Evolutionary conservation across 345 rosid species (phyloP).

Genomic region (Theobroma cacao): DNA sequence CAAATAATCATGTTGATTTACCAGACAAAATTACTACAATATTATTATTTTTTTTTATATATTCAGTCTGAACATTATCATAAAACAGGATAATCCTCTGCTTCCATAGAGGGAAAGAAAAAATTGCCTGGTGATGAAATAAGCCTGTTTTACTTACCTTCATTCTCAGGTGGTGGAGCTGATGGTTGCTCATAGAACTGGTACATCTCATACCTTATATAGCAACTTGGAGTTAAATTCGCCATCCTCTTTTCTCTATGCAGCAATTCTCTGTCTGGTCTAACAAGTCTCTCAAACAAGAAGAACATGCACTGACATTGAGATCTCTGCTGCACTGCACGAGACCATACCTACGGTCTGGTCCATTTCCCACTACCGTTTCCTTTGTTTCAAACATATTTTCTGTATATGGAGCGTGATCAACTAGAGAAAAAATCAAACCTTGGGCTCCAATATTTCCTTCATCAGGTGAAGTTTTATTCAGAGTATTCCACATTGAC

Average conservation of each 20-base stretch:
- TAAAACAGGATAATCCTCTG: background rate
- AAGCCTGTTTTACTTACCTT: slow-evolving; percentile 20
- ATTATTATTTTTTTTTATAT: background rate
- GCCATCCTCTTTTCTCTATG: slow-evolving; percentile 29
- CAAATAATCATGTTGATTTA: background rate
- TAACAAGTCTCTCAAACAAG: slow-evolving; percentile 15
- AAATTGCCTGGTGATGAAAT: background rate
- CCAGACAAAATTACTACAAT: no score
- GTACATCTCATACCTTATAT: slow-evolving; percentile 26
- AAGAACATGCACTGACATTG: background rate
- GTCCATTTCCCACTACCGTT: background rate
- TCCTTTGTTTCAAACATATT: slow-evolving; percentile 12
- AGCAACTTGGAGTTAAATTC: slow-evolving; percentile 34
- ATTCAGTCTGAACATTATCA: background rate
- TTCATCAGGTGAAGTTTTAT: slow-evolving; percentile 7
- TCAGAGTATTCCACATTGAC: background rate
- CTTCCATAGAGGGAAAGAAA: background rate
- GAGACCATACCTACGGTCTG: slow-evolving; percentile 24
- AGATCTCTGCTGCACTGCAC: slow-evolving; percentile 40
- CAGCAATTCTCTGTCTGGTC: slow-evolving; percentile 11
- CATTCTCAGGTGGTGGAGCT: background rate
- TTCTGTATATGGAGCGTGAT: background rate
- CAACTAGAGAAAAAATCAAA: background rate
- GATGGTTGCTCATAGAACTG: slow-evolving; percentile 7
- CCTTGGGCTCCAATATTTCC: background rate